Evolutionary conservation across 306 rosid genomes (phyloP).

Genomic region (Herpetospermum pedunculosum): DNA sequence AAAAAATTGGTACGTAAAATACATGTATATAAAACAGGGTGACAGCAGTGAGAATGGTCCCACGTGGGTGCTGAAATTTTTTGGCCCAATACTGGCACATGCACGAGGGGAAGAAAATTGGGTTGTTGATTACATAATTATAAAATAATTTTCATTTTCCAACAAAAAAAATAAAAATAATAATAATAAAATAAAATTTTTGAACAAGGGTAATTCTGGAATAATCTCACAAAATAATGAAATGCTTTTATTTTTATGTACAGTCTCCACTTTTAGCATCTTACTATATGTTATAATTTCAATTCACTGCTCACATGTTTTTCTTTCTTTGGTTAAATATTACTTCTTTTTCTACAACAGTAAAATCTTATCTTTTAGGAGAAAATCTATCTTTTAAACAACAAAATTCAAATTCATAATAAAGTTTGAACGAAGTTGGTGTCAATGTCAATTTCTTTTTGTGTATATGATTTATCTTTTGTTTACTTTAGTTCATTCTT

Average conservation of each 20-base stretch:
- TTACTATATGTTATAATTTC: neutral
- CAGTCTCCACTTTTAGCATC: neutral
- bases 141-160: neutral
- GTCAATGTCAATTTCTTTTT: neutral
- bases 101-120: neutral
- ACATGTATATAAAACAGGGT: neutral
- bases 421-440: neutral
- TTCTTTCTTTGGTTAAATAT: neutral
- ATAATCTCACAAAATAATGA: neutral
- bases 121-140: neutral
- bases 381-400: neutral
- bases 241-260: neutral
- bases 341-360: neutral
- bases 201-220: neutral
- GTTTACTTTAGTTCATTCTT: neutral
- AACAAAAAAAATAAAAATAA: neutral
- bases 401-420: neutral
- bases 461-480: neutral
- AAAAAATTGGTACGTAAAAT: neutral
- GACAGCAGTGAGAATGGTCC: neutral
- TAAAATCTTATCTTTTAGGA: neutral
- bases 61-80: neutral
- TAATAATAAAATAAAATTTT: neutral
- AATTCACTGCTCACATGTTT: constrained; percentile 4
- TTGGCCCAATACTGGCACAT: constrained; percentile 4